These are phyloP conservation scores for Russula lepida DNA, from an alignment of 768 basidiomycete species.

Conservation along the genomic window DNA sequence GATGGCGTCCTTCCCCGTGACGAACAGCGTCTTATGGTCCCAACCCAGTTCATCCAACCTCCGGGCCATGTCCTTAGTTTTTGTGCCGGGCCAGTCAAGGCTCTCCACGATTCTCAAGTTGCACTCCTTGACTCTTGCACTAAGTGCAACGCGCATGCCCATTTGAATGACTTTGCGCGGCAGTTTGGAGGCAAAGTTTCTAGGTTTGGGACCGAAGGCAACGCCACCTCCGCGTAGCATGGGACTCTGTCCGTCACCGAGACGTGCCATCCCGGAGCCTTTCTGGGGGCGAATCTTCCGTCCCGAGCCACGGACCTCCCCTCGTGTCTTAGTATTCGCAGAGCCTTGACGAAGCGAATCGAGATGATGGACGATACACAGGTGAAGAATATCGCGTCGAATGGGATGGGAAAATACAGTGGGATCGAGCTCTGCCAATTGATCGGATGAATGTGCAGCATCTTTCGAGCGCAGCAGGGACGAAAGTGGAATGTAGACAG, in stretches of 20 bases:
- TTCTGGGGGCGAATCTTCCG: slow-evolving; percentile 88
- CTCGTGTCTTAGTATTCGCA: slow-evolving; percentile 85
- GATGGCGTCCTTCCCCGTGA: slow-evolving; percentile 53
- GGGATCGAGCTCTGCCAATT: slow-evolving; percentile 59
- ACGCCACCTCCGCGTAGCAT: slow-evolving; percentile 88
- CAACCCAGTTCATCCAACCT: slow-evolving; percentile 58
- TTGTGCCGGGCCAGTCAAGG: slow-evolving; percentile 62
- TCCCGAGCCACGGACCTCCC: slow-evolving; percentile 84
- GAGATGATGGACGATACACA: slow-evolving; percentile 81
- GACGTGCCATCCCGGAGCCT: slow-evolving; percentile 80
- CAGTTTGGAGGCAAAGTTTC: slow-evolving; percentile 86
- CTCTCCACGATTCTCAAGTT: slow-evolving; percentile 67
- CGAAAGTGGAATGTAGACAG: slow-evolving; percentile 56
- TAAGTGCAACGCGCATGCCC: slow-evolving; percentile 87
- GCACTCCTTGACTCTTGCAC: slow-evolving; percentile 69
- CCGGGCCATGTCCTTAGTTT: slow-evolving; percentile 58
- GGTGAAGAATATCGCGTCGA: slow-evolving; percentile 86
- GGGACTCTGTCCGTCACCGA: slow-evolving; percentile 82
- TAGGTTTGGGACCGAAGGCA: slow-evolving; percentile 84
- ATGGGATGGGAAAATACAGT: slow-evolving; percentile 85
- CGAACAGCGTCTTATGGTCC: slow-evolving; percentile 60
- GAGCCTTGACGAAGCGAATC: slow-evolving; percentile 89
- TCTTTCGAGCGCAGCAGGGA: slow-evolving; percentile 42
- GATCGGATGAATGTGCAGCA: slow-evolving; percentile 32
- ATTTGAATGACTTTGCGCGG: slow-evolving; percentile 89